Conservation (phyloP, 2,329 filamentous ascomycete genomes). For the Epicoccum nigrum region DNA sequence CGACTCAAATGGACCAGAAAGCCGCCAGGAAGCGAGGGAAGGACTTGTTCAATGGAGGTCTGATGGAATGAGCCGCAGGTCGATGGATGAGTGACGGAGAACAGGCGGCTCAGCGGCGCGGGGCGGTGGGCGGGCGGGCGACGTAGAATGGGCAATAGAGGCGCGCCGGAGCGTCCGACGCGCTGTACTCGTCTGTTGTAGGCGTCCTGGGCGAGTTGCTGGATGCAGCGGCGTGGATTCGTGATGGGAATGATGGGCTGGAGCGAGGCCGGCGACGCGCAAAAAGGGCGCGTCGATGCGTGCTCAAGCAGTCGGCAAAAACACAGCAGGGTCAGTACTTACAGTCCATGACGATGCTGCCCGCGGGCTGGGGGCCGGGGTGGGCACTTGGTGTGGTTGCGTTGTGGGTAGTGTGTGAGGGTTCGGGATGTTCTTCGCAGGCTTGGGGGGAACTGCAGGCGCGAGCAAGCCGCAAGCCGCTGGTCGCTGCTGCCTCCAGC, state of each 20-base stretch:
- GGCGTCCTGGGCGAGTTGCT: constrained; percentile 25
- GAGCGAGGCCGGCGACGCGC: constrained; percentile 34
- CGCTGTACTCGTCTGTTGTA: constrained; percentile 20
- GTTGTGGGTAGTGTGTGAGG: constrained; percentile 38
- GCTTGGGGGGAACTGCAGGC: constrained; percentile 1
- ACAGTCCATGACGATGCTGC: constrained; percentile 65
- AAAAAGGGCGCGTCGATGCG: constrained; percentile 24
- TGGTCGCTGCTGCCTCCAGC: constrained; percentile 17
- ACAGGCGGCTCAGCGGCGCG: constrained; percentile 28
- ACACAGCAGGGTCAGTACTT: constrained; percentile 53
- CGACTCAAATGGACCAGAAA: constrained; percentile 51
- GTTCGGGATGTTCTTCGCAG: constrained; percentile 17
- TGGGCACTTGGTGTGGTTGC: constrained; percentile 35
- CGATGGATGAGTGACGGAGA: constrained; percentile 42
- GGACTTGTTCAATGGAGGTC: constrained; percentile 42
- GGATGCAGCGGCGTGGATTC: constrained; percentile 41
- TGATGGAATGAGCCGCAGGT: constrained; percentile 47
- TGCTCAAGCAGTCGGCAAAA: constrained; percentile 23
- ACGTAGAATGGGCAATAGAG: constrained; percentile 20
- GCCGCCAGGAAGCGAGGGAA: constrained; percentile 33
- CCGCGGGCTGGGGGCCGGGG: constrained; percentile 45
- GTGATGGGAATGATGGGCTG: constrained; percentile 44
- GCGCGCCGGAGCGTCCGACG: constrained; percentile 21
- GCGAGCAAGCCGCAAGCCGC: too few species aligned
- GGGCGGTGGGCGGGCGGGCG: constrained; percentile 29